Evolutionary conservation across 208 protist genomes (phyloP), one percentile per base, ranked within the genome.

Genomic region (Spongospora subterranea): DNA sequence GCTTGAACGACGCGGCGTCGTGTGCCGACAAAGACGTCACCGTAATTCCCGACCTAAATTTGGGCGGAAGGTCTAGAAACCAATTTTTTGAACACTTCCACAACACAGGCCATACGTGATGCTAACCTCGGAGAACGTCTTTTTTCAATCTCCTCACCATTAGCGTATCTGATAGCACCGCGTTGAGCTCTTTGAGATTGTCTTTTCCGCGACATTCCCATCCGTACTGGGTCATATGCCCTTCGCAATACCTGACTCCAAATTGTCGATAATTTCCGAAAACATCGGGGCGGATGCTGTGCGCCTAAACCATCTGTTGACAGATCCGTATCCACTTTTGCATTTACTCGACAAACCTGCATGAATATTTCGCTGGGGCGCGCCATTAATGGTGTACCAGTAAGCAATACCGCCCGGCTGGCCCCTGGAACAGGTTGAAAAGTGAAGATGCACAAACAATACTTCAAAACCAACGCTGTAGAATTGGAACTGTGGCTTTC

Each of bases 301-400:
- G n/a, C 71, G n/a, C n/a, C 71, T 39, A 82, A 6, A 6, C 35
- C 11, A 20, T 82, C 17, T 17, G 71, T 39, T n/a, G 24, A 60
- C 50, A 6, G 24, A 29, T 60, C 6, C 50, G 24, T 6, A 6
- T 60, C 24, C 50, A 6, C 6, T 60, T 60, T 29, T 6, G 24
- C 24, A 60, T 29, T 40, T 35, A 13, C n/a, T 82, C 17, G n/a
- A 43, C 71, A n/a, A 82, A 82, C 0, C 46, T 92, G 90, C 0
- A 77, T 0, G 77, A 71, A 94, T 0, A 94, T 50, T 71, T 94
- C 93, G 24, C 60, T 65, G 24, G 93, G 93, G 6, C 92, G 46
- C 6, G 89, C 53, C 0, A 90, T 88, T 20, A 89, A 66, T 46
- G 93, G 93, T 1, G 93, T 94, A 0, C 93, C 93, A 35, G 54